These are phyloP conservation scores for Naganishia liquefaciens DNA, from an alignment of 1,284 basidiomycete genomes.

Conservation along the genomic window DNA sequence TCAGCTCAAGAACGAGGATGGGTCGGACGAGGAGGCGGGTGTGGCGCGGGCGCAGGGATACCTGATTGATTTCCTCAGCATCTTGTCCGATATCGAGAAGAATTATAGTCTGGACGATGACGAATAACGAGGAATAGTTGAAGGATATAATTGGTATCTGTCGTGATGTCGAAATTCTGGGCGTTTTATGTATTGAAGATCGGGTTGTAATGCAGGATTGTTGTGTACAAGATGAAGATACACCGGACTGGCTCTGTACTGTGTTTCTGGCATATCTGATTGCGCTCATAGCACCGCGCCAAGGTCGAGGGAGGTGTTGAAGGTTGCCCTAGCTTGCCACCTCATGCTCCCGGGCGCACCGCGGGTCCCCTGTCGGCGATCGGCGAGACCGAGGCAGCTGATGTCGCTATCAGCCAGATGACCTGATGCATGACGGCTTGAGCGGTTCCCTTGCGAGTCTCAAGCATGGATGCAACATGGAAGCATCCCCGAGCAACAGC, in stretches of 20 bases:
- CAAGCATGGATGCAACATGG: neutral
- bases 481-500: constrained; percentile 27
- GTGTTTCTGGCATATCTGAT: too few species aligned
- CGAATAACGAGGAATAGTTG: constrained; percentile 10
- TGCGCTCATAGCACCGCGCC: neutral
- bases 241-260: too few species aligned
- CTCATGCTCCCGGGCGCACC: too few species aligned
- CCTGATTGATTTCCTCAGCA: constrained; percentile 73
- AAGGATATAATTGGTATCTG: too few species aligned
- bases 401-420: neutral
- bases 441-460: neutral
- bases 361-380: neutral
- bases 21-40: constrained; percentile 23
- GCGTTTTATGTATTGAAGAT: too few species aligned
- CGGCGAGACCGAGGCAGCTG: neutral
- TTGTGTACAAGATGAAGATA: too few species aligned
- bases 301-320: neutral
- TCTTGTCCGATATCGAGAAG: constrained; percentile 77
- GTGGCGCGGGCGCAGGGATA: constrained; percentile 36
- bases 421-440: neutral
- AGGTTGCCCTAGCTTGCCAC: too few species aligned
- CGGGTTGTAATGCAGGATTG: too few species aligned
- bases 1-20: constrained; percentile 42
- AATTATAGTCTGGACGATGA: constrained; percentile 46
- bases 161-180: too few species aligned